Conservation (phyloP, 306 rosid species). For the Acacia melanoxylon region DNA sequence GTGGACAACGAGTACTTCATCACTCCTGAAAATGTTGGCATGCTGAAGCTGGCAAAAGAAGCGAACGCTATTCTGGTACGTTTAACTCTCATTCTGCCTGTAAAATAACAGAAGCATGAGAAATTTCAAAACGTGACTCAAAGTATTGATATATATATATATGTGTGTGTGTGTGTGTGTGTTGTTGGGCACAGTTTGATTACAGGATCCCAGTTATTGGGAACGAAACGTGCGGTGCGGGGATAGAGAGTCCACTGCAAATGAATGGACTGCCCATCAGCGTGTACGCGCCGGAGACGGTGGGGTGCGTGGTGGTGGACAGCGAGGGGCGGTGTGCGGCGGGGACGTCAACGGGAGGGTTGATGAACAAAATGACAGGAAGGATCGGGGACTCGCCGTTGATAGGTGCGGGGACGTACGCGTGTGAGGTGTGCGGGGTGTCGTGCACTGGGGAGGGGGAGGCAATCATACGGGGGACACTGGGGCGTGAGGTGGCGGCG, state of each 20-base stretch:
- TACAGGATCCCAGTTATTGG: constrained; percentile 70
- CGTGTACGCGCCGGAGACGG: constrained; percentile 93
- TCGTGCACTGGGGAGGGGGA: constrained; percentile 97
- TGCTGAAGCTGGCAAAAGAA: constrained; percentile 90
- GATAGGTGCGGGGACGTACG: constrained; percentile 86
- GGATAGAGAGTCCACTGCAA: constrained; percentile 59
- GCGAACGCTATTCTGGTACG: constrained; percentile 82
- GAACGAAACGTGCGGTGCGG: constrained; percentile 59
- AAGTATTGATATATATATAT: neutral
- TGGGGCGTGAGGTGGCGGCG: constrained; percentile 91
- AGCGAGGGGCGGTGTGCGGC: constrained; percentile 74
- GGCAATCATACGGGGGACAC: constrained; percentile 86
- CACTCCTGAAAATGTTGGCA: constrained; percentile 74
- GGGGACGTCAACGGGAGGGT: constrained; percentile 88
- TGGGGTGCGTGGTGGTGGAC: constrained; percentile 96
- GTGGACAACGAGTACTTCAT: constrained; percentile 79
- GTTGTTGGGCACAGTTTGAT: constrained; percentile 63
- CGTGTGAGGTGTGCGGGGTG: constrained; percentile 69
- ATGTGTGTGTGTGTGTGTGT: too few species aligned
- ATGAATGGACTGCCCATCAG: constrained; percentile 93
- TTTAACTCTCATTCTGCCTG: too few species aligned
- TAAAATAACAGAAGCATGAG: neutral
- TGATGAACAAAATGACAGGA: constrained; percentile 83
- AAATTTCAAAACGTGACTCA: neutral
- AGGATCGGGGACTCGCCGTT: constrained; percentile 88